Evolutionary conservation across 2,329 filamentous ascomycete genomes (phyloP).

Genomic region (Aquanectria penicillioides): DNA sequence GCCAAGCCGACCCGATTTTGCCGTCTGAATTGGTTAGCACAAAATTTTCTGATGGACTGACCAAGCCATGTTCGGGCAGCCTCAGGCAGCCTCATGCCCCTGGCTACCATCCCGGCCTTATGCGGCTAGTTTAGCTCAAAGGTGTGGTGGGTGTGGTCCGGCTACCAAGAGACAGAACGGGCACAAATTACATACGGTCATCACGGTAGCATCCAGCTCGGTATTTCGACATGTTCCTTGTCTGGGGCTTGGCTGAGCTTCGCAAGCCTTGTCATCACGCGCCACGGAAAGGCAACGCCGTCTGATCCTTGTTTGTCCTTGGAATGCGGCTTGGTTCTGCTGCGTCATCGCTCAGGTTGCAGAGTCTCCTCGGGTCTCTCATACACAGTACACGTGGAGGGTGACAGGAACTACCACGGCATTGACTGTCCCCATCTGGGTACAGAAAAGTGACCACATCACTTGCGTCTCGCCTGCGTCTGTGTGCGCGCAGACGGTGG

Average conservation of each 20-base stretch:
- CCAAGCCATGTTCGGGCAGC: constrained; percentile 4
- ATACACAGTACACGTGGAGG: constrained; percentile 6
- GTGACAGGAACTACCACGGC: not conserved
- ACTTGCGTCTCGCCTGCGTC: constrained; percentile 9
- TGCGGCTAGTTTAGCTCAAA: constrained; percentile 18
- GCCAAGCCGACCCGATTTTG: constrained; percentile 2
- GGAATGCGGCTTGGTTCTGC: constrained; percentile 7
- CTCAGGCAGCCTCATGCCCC: constrained; percentile 7
- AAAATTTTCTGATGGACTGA: not conserved
- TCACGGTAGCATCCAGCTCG: not conserved
- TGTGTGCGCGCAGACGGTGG: too few species aligned
- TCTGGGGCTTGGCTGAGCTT: constrained; percentile 11
- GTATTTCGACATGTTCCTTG: constrained; percentile 17
- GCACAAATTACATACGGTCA: too few species aligned
- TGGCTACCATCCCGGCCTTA: constrained; percentile 11
- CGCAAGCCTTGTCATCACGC: constrained; percentile 20
- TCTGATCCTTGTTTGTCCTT: not conserved
- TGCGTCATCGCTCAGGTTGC: constrained; percentile 12
- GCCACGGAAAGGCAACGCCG: constrained; percentile 4
- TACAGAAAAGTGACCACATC: constrained; percentile 4
- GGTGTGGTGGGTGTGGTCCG: not conserved
- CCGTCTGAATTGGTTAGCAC: not conserved
- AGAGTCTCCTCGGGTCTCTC: constrained; percentile 2
- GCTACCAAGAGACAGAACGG: not conserved
- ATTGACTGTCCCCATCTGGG: not conserved